Conservation (phyloP, 768 basidiomycete species). For the Tricholoma terreum region DNA sequence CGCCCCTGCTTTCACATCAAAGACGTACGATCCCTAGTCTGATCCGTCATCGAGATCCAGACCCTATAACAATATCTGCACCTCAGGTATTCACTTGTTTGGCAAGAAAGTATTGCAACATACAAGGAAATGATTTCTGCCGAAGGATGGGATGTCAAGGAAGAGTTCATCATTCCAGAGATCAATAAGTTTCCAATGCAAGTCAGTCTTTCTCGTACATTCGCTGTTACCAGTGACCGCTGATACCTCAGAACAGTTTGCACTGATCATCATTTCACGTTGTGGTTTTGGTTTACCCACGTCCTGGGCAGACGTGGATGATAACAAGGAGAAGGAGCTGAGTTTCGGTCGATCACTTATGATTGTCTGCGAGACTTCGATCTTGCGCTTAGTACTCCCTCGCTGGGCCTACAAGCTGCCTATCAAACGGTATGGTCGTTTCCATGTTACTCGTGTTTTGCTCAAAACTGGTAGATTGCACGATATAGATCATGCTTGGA, state of each 20-base stretch:
- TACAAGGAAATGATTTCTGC: constrained; percentile 26
- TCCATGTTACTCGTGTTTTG: not conserved
- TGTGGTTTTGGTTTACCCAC: constrained; percentile 24
- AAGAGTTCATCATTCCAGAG: constrained; percentile 10
- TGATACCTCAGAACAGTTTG: constrained; percentile 10
- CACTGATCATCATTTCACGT: constrained; percentile 19
- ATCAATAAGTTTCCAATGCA: constrained; percentile 22
- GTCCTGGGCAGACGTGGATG: constrained; percentile 11
- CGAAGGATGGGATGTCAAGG: constrained; percentile 20
- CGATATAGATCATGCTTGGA: constrained; percentile 15
- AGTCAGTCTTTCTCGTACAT: constrained; percentile 3
- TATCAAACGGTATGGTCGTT: constrained; percentile 14
- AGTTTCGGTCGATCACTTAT: constrained; percentile 8
- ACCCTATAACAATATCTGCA: not conserved
- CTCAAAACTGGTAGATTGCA: constrained; percentile 9
- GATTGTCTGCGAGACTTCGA: constrained; percentile 14
- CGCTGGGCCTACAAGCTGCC: constrained; percentile 23
- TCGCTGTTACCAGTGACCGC: not conserved
- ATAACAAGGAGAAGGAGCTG: constrained; percentile 2
- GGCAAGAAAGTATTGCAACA: constrained; percentile 21
- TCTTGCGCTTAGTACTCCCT: constrained; percentile 18
- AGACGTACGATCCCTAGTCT: constrained; percentile 17
- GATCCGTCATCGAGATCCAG: too few species aligned
- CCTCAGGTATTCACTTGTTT: constrained; percentile 26
- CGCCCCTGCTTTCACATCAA: constrained; percentile 30